phyloP scores from a whole-genome alignment of 2,329 filamentous ascomycete species.

The Thielaviopsis populi region DNA sequence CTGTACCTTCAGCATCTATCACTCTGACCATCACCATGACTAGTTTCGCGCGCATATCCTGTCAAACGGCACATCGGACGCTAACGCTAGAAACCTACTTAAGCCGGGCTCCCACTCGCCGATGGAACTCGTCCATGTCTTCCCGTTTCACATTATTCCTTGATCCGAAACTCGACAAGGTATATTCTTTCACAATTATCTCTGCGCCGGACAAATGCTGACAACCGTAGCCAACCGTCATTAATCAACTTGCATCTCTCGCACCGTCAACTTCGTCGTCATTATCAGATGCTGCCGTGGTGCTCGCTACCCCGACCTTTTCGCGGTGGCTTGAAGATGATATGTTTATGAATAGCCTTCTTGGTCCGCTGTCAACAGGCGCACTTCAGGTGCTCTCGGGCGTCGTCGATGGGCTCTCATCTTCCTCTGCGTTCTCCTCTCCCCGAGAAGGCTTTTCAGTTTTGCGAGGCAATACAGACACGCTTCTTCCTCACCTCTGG shows the following conservation, averaged over 20 bases:
- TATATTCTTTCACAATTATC: not conserved
- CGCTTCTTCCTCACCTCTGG: slow-evolving; percentile 14
- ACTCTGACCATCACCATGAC: not conserved
- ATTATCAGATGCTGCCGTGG: slow-evolving; percentile 21
- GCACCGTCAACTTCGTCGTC: not conserved
- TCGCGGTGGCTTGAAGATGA: slow-evolving; percentile 34
- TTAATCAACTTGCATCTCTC: not conserved
- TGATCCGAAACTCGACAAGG: slow-evolving; percentile 1
- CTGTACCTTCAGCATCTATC: not conserved
- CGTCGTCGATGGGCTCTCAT: slow-evolving; percentile 40
- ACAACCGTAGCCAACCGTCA: not conserved
- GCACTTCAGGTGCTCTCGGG: slow-evolving; percentile 37
- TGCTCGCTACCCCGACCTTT: slow-evolving; percentile 36
- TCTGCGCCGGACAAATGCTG: not conserved
- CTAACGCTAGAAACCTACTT: not conserved
- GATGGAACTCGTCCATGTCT: slow-evolving; percentile 7
- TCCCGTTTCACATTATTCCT: not conserved
- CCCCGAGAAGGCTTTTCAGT: slow-evolving; percentile 16
- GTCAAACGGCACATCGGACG: not conserved
- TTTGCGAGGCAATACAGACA: slow-evolving; percentile 8
- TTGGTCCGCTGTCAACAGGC: slow-evolving; percentile 15
- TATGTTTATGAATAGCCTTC: slow-evolving; percentile 25
- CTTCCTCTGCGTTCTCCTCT: slow-evolving; percentile 19
- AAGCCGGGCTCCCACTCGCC: not conserved
- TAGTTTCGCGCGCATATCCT: not conserved